A percentile compares a stretch with the other conserved stretches of the same genome.
Evolutionary conservation across 768 basidiomycete genomes (phyloP).

Genomic region (Lepiota brunneoincarnata): DNA sequence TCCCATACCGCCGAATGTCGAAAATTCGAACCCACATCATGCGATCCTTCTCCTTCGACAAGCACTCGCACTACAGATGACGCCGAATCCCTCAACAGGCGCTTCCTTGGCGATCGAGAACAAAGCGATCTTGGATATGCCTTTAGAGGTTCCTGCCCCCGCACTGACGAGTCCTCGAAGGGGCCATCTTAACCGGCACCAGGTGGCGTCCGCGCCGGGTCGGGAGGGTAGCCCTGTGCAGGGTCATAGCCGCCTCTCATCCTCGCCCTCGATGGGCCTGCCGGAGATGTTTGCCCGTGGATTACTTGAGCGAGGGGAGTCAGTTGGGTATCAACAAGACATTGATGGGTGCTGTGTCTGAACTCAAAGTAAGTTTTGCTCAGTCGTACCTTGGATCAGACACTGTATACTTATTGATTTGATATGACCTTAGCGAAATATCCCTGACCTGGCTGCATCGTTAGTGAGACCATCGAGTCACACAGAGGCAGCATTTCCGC

Average conservation of each 20-base stretch:
- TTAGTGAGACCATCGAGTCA: constrained; percentile 57
- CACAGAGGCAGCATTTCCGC: constrained; percentile 52
- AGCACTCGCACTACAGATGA: constrained; percentile 74
- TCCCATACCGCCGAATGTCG: constrained; percentile 49
- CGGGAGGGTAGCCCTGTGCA: constrained; percentile 14
- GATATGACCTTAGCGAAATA: constrained; percentile 57
- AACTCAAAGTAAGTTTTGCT: constrained; percentile 56
- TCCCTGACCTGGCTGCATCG: constrained; percentile 78
- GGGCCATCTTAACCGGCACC: constrained; percentile 16
- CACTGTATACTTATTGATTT: constrained; percentile 2
- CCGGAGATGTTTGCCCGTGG: constrained; percentile 74
- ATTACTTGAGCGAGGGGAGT: constrained; percentile 73
- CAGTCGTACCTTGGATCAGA: constrained; percentile 1
- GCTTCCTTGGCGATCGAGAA: constrained; percentile 83
- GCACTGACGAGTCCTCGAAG: constrained; percentile 9
- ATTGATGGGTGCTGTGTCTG: constrained; percentile 75
- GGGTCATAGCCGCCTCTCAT: constrained; percentile 36
- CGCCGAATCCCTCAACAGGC: constrained; percentile 72
- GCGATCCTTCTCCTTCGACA: constrained; percentile 76
- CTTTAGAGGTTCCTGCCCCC: constrained; percentile 59
- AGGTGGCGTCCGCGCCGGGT: constrained; percentile 18
- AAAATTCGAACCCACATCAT: constrained; percentile 46
- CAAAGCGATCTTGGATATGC: constrained; percentile 69
- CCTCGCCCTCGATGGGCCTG: constrained; percentile 47
- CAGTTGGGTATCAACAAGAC: constrained; percentile 83